Percentiles rank a stretch among this genome's conserved stretches.
phyloP scores from a whole-genome alignment of 768 basidiomycete genomes.

The Tulasnella sp. region DNA sequence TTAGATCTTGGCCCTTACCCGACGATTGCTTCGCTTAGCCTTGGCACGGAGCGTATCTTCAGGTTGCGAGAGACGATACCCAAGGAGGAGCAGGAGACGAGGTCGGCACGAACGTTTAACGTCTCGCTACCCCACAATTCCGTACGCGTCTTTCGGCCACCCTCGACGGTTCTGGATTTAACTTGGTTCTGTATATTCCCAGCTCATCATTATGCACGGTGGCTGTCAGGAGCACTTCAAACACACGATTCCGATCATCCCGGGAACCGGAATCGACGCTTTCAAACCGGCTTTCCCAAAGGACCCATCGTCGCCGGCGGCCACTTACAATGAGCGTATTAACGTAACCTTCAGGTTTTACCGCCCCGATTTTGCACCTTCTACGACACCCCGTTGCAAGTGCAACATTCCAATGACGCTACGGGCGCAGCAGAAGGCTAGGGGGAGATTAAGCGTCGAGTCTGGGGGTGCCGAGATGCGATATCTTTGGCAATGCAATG shows the following conservation, averaged over 20 bases:
- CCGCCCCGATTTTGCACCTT: conserved; percentile 71
- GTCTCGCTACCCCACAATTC: conserved; percentile 76
- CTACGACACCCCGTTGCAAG: conserved; percentile 64
- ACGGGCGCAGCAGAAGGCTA: conserved; percentile 74
- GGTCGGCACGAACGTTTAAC: conserved; percentile 69
- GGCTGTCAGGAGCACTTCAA: conserved; percentile 80
- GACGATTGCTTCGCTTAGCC: conserved; percentile 79
- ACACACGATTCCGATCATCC: conserved; percentile 51
- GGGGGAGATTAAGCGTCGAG: conserved; percentile 33
- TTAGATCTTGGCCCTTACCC: conserved; percentile 80
- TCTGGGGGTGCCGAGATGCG: conserved; percentile 50
- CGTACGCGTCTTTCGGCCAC: conserved; percentile 42
- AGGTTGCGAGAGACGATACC: conserved; percentile 75
- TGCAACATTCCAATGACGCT: conserved; percentile 69
- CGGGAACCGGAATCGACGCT: conserved; percentile 66
- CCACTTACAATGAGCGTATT: conserved; percentile 63
- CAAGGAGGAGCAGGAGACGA: conserved; percentile 51
- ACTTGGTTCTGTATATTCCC: conserved; percentile 13
- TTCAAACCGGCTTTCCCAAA: conserved; percentile 57
- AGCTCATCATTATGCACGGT: conserved; percentile 87
- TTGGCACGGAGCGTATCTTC: conserved; percentile 64
- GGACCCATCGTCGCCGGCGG: conserved; percentile 24
- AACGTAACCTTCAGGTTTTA: conserved; percentile 87
- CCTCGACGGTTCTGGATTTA: neutral
- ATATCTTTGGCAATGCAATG: conserved; percentile 82